Base-by-base conservation (phyloP, 495 filamentous ascomycete genomes). In the Letharia lupina region DNA sequence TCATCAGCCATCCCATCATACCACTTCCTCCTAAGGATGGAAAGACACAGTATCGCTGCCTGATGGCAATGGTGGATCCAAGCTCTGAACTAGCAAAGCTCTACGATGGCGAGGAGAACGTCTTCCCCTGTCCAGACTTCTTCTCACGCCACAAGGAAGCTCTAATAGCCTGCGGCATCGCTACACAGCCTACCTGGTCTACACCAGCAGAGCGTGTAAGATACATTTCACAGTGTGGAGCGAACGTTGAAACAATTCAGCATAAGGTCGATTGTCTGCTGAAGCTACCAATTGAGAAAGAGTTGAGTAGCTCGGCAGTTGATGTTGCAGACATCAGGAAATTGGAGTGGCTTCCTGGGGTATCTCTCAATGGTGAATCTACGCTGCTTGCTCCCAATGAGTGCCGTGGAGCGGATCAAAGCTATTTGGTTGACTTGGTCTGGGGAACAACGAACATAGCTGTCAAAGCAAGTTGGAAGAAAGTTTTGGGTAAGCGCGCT, bases 281-380 rank as follows among this genome's bases (percentile, higher is more conserved):
- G 60, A 41, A 28, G 8, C 33, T 61, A 35, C 62, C 63, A 2
- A n/a, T 69, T 42, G 41, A 59, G 15, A 33, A 52, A 35, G 20
- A 60, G 20, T 39, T 65, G 28, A 50, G 37, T 5, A 11, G 60
- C 4, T 2, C 39, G 5, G 10, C 16, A n/a, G 9, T 11, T 20
- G n/a, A 23, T 31, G 20, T 47, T 41, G 31, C 20, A 18, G 37
- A 61, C 37, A 35, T 60, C 58, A 40, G 60, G 58, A 60, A 12
- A 39, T 18, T 64, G 54, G 58, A 69, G 50, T 78, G 76, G 76
- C 56, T 78, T 52, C 76, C 76, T 11, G 73, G 70, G 8, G n/a
- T 40, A 16, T 58, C 61, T 63, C n/a, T 31, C 9, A 47, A 50
- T n/a, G 66, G 64, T 4, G 65, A 54, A 13, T 35, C 70, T 8